Percentiles rank a stretch among this genome's conserved stretches.
phyloP scores from a whole-genome alignment of 306 rosid genomes.

The Rubus idaeus region DNA sequence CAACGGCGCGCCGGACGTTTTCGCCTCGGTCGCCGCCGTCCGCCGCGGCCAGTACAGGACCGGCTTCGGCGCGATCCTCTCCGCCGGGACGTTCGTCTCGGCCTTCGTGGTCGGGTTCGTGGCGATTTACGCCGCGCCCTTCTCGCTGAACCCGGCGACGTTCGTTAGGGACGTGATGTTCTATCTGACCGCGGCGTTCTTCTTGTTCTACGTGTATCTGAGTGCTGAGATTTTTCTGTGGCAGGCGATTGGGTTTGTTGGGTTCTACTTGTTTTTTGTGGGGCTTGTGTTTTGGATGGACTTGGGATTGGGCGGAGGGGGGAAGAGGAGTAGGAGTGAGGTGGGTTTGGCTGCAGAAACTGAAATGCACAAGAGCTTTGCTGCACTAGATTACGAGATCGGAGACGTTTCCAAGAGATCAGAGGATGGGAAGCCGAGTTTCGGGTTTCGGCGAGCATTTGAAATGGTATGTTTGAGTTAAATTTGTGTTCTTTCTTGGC shows the following conservation, averaged over 20 bases:
- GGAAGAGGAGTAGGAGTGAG: slow-evolving; percentile 27
- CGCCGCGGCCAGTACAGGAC: slow-evolving; percentile 76
- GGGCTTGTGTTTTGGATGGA: slow-evolving; percentile 95
- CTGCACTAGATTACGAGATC: slow-evolving; percentile 25
- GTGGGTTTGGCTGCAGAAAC: slow-evolving; percentile 36
- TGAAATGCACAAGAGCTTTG: slow-evolving; percentile 36
- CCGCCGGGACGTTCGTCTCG: slow-evolving; percentile 89
- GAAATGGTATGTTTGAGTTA: slow-evolving; percentile 48
- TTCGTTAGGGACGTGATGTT: slow-evolving; percentile 83
- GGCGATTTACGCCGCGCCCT: slow-evolving; percentile 85
- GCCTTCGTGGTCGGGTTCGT: slow-evolving; percentile 93
- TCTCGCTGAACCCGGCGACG: slow-evolving; percentile 63
- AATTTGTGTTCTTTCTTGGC: background rate
- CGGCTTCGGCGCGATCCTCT: slow-evolving; percentile 87
- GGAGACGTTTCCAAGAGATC: slow-evolving; percentile 23
- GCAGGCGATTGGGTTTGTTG: slow-evolving; percentile 88
- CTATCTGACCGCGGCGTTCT: slow-evolving; percentile 69
- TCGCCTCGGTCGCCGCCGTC: slow-evolving; percentile 81
- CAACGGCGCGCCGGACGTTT: slow-evolving; percentile 92
- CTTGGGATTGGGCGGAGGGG: slow-evolving; percentile 45
- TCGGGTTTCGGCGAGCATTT: slow-evolving; percentile 37
- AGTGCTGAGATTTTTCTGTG: slow-evolving; percentile 90
- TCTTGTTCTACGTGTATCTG: slow-evolving; percentile 80
- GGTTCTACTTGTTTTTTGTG: slow-evolving; percentile 75
- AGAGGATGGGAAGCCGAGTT: slow-evolving; percentile 35